Base-by-base conservation (phyloP, 345 rosid species). In the Syzygium aqueum region DNA sequence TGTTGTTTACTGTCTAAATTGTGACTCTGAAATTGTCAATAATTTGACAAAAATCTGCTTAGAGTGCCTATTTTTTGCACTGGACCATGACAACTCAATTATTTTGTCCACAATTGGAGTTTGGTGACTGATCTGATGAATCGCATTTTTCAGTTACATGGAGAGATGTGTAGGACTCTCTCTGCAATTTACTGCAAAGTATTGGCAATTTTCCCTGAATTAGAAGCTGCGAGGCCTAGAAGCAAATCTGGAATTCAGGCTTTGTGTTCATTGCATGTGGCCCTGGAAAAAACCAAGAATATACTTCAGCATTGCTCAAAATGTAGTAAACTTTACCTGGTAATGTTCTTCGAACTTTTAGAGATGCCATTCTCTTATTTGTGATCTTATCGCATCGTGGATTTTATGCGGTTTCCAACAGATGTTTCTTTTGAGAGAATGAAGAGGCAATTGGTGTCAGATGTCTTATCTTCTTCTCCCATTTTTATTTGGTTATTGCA, bases 241-340 rank as follows among this genome's bases (percentile, higher is more conserved):
- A 98, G 99, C 92, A 98, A 92, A 93, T 96, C 99, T 80, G 99
- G 99, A 85, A 96, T 98, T 89, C 99, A 96, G 28, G 97, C 99
- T 67, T 89, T 98, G 85, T 98, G 99, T 87, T 94, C 97, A 52
- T 93, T 98, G 91, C 99, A 98, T 88, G 93, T 98, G 87, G 97
- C 99, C 51, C 94, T 97, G 40, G 98, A 97, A 92, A 97, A 96
- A 90, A 89, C 98, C 37, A 97, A 96, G 90, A 94, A 89, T 88
- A 88, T 96, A 90, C 98, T 97, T 89, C 97, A 91, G 88, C 99
- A 97, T 91, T 97, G 99, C 89, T 92, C 97, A n/a, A 95, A 94
- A 87, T 94, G 94, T 89, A 97, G 99, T 87, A 97, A 97, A 86
- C 98, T 97, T 87, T 97, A 97, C 88, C 89, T 97, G 99, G 99